Conservation (phyloP, 768 basidiomycete species). For the Tephrocybe sp. region DNA sequence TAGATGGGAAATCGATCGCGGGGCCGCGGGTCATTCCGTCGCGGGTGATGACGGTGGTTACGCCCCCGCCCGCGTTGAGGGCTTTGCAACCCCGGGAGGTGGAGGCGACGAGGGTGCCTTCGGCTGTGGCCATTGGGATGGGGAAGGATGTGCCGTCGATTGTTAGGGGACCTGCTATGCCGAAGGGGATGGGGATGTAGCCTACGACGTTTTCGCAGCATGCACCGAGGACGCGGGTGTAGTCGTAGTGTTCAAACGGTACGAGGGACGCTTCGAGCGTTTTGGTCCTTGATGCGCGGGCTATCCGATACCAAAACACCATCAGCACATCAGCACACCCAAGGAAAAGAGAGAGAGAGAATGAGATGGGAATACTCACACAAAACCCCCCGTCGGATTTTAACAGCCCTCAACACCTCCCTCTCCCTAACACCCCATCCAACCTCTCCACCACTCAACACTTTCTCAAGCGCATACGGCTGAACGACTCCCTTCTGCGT, state of each 20-base stretch:
- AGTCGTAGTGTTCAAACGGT: constrained; percentile 86
- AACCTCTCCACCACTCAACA: constrained; percentile 58
- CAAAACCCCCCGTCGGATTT: constrained; percentile 82
- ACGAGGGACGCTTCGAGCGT: constrained; percentile 82
- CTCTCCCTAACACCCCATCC: constrained; percentile 30
- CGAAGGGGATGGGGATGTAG: constrained; percentile 93
- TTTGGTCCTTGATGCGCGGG: constrained; percentile 81
- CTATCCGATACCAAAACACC: constrained; percentile 34
- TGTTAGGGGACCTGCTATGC: constrained; percentile 92
- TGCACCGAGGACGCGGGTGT: constrained; percentile 89
- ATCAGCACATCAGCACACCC: background rate
- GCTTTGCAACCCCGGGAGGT: constrained; percentile 98
- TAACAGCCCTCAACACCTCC: constrained; percentile 83
- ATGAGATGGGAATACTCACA: constrained; percentile 54
- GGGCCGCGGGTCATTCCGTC: constrained; percentile 99
- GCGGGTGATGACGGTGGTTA: constrained; percentile 85
- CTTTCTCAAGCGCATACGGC: constrained; percentile 94
- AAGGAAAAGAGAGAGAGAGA: background rate
- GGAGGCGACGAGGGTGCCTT: constrained; percentile 96
- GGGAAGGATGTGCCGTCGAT: constrained; percentile 83
- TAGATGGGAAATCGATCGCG: constrained; percentile 90
- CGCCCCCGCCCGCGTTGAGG: constrained; percentile 93
- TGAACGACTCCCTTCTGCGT: constrained; percentile 91
- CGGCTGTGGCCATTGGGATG: constrained; percentile 99
- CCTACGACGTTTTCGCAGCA: constrained; percentile 99